Evolutionary conservation across 2,329 filamentous ascomycete genomes (phyloP), one percentile per base, ranked within the genome.

Genomic region (Trichoderma cornu-damae): DNA sequence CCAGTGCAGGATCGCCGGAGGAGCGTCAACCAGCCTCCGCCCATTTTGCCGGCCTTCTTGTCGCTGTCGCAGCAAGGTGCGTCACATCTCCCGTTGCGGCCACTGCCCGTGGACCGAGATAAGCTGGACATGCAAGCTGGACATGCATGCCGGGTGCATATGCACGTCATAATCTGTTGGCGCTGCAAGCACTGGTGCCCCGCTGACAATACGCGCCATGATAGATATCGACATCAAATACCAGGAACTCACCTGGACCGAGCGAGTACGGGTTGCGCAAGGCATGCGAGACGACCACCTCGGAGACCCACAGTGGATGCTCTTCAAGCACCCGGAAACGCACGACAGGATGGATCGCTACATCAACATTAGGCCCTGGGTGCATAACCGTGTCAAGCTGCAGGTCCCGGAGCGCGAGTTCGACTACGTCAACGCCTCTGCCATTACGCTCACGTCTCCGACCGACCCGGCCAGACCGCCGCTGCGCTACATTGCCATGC

Each of bases 331-430:
- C 50, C 59, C 64, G 9, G 69, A 73, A 34, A 56, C 52, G 4
- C 62, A 65, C 35, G 61, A 64, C 52, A 67, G 66, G 59, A 74
- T 93, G 63, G 95, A 97, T 72, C 86, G 94, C 56, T 99, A 97
- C 73, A 71, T 79, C 54, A 96, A 97, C 68, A 90, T 99, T 61
- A 87, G 92, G 68, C 90, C 92, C 0, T 99, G 89, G 84, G 86
- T 88, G 61, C 85, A 89, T 68, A 96, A 95, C 67, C 85, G 94
- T 35, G 80, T 99, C 57, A 87, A 84, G 69, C 81, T 99, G 16
- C 80, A 82, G 37, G 93, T 96, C 1, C 86, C 89, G 2, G 80
- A 87, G 14, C 87, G 82, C 35, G 77, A 84, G 61, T 80, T 86
- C 60, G 86, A 92, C 72, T 94, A 92, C 69, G 88, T 93, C 72